Evolutionary conservation across 768 basidiomycete genomes (phyloP).

Genomic region (Pulveroboletus sp.): DNA sequence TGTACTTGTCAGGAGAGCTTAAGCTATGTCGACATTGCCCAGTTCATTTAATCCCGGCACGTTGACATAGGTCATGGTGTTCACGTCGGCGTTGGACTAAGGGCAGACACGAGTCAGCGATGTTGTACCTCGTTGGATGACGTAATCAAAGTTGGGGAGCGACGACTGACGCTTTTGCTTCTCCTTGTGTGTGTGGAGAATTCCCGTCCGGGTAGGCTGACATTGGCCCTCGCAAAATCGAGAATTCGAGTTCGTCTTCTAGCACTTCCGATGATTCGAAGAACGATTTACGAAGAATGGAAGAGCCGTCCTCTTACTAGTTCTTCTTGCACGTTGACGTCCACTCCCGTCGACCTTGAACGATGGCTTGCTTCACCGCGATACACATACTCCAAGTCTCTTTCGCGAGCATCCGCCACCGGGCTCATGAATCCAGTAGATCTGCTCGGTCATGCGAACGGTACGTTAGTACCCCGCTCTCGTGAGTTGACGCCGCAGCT

Average conservation of each 20-base stretch:
- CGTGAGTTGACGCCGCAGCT: not conserved
- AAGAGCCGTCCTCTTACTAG: constrained; percentile 8
- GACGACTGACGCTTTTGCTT: too few relatives aligned
- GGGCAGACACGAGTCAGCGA: too few relatives aligned
- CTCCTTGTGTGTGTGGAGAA: not conserved
- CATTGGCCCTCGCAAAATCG: constrained; percentile 5
- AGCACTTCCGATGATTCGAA: constrained; percentile 12
- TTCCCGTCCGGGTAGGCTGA: constrained; percentile 9
- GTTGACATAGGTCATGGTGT: too few relatives aligned
- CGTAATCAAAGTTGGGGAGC: too few relatives aligned
- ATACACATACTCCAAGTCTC: not conserved
- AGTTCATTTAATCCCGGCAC: too few relatives aligned
- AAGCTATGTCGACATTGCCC: too few relatives aligned
- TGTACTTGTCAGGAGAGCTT: too few relatives aligned
- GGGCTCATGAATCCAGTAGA: constrained; percentile 2
- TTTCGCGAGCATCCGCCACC: constrained; percentile 18
- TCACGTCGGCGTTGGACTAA: too few relatives aligned
- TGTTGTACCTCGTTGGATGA: too few relatives aligned
- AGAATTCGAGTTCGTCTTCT: constrained; percentile 11
- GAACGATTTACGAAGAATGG: constrained; percentile 18
- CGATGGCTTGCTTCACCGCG: not conserved
- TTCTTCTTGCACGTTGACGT: not conserved
- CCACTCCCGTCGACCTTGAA: not conserved
- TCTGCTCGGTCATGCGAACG: not conserved
- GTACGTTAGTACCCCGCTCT: not conserved